Evolutionary conservation across 179 eudicot genomes (phyloP).

Genomic region (Gypsophila paniculata): DNA sequence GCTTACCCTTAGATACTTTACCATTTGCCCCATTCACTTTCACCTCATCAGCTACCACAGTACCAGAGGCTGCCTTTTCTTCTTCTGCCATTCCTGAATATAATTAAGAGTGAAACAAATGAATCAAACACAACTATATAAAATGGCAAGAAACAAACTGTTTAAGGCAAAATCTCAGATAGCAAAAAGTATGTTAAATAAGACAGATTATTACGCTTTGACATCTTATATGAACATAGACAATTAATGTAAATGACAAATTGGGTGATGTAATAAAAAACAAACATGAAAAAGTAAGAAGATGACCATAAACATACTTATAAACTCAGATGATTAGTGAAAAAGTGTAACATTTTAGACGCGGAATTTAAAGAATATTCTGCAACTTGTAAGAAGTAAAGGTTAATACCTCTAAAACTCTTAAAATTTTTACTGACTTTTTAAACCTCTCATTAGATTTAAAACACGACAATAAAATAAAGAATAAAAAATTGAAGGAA

Average conservation of each 20-base stretch:
- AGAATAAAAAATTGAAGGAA: not conserved
- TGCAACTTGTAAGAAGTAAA: too few relatives aligned
- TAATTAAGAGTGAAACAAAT: not conserved
- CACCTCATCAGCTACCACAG: conserved; percentile 7
- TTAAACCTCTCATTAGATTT: not conserved
- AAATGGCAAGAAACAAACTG: not conserved
- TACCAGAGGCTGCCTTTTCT: conserved; percentile 5
- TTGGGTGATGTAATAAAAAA: not conserved
- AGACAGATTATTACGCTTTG: not conserved
- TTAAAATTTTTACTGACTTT: too few relatives aligned
- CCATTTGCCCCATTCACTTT: conserved; percentile 23
- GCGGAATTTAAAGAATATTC: too few relatives aligned
- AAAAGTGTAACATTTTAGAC: too few relatives aligned
- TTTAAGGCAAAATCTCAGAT: conserved; percentile 1
- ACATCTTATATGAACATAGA: too few relatives aligned
- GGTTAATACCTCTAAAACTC: too few relatives aligned
- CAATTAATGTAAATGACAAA: too few relatives aligned
- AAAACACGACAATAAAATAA: not conserved
- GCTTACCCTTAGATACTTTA: conserved; percentile 26
- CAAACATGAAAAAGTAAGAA: not conserved
- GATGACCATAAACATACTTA: not conserved
- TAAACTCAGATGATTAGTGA: too few relatives aligned
- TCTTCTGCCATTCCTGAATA: conserved; percentile 20
- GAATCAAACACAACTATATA: too few relatives aligned
- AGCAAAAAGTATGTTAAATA: not conserved